These are phyloP conservation scores for Chaetomium tenue DNA, from an alignment of 495 filamentous ascomycete genomes.

Conservation along the genomic window DNA sequence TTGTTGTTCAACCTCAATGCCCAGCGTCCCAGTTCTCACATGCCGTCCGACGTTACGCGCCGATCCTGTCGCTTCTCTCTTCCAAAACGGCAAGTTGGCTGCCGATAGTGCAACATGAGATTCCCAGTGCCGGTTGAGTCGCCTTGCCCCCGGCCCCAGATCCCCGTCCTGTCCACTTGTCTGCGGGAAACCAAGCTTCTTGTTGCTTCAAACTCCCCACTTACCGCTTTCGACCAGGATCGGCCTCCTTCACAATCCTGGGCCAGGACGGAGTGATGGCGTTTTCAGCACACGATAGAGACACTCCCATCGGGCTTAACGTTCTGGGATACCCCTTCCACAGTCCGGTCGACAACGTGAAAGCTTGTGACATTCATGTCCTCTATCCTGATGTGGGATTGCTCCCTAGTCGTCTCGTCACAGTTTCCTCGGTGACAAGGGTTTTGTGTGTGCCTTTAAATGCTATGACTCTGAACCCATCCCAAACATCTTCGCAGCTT, in stretches of 20 bases:
- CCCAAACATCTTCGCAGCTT: no score
- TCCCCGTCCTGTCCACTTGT: background rate
- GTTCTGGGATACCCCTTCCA: no score
- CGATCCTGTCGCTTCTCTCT: background rate
- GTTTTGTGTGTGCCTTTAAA: no score
- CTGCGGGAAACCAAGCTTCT: background rate
- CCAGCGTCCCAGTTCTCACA: background rate
- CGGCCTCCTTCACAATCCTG: background rate
- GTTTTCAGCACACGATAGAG: background rate
- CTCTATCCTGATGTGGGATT: no score
- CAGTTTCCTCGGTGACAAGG: no score
- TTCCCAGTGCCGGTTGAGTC: background rate
- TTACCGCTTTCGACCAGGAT: background rate
- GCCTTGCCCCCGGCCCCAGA: background rate
- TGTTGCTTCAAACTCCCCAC: background rate
- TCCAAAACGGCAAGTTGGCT: background rate
- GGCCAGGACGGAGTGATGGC: background rate
- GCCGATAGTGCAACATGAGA: background rate
- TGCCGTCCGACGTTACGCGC: no score
- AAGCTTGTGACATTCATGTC: no score
- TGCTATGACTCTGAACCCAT: no score
- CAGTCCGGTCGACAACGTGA: no score
- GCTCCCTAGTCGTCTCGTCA: no score
- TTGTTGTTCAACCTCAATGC: no score
- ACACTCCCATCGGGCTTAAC: no score